Evolutionary conservation across 352 stramenopile species (phyloP), one percentile per base, ranked within the genome.

Genomic region (Phytophthora multivora): DNA sequence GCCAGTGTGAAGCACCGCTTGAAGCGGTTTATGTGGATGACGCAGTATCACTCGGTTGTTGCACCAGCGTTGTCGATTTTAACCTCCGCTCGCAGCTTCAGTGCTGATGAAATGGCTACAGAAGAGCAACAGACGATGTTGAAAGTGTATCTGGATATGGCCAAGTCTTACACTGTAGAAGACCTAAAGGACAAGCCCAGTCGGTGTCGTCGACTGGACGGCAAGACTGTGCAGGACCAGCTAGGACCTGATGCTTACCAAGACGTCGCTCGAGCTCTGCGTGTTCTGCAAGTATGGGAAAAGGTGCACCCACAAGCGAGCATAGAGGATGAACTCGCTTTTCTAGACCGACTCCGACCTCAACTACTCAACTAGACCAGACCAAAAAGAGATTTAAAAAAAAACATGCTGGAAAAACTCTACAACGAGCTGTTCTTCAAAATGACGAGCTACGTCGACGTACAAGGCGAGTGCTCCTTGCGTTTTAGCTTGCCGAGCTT

Each of bases 21-120:
- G 5, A 75, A 83, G 70, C 69, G 83, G 1, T 85, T 84, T 39
- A 75, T 91, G 59, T 91, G 83, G 83, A 86, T 86, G 65, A 77
- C 62, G 41, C 75, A 78, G 49, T 91, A 90, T 66, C 55, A 79
- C 50, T 76, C 73, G 13, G 83, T 90, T 40, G 40, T 90, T 7
- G 61, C 62, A 4, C 74, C 80, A 5, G 77, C 80, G 0, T 59
- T 91, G 19, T 75, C 78, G 5, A 84, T 84, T 28, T 63, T 91
- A 16, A 51, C 79, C 8, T 70, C 83, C 36, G 64, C 18, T 50
- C 41, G 59, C 25, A 71, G 48, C 26, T 68, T 59, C 4, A 16
- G 16, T 15, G 28, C 13, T 0, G 15, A 46, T 43, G 15, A 35
- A 9, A 66, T 43, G 16, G 57, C 0, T 11, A 21, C 26, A 4